A percentile compares a stretch with the other conserved stretches of the same genome.
These are phyloP conservation scores for Fusarium setosum DNA, from an alignment of 2,329 filamentous ascomycete species.

Conservation along the genomic window DNA sequence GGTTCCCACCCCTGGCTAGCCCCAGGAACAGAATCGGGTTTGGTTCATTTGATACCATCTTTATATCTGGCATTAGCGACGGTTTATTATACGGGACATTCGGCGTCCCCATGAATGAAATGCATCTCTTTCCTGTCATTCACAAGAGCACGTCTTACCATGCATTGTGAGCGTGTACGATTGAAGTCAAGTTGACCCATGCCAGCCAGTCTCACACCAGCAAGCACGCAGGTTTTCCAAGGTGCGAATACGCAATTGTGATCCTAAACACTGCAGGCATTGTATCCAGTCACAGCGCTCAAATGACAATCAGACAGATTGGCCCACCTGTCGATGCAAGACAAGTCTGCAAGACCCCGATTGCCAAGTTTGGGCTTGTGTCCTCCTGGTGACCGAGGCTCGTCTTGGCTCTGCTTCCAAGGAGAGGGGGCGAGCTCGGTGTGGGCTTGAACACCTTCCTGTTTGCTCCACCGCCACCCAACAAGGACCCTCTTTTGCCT, in stretches of 20 bases:
- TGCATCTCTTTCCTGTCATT: slow-evolving; percentile 9
- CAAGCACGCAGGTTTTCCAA: not conserved
- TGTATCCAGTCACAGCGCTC: slow-evolving; percentile 17
- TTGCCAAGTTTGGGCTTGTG: slow-evolving; percentile 24
- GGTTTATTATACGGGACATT: slow-evolving; percentile 26
- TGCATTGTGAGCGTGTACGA: not conserved
- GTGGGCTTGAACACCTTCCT: not conserved
- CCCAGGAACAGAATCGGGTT: slow-evolving; percentile 20
- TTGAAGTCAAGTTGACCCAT: not conserved
- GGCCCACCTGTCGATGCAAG: slow-evolving; percentile 13
- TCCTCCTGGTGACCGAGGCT: slow-evolving; percentile 6
- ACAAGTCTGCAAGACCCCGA: slow-evolving; percentile 26
- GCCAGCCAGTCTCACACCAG: not conserved
- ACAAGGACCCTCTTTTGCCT: slow-evolving; percentile 19
- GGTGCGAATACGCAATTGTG: not conserved
- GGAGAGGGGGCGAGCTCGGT: slow-evolving; percentile 9
- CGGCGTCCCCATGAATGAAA: slow-evolving; percentile 38
- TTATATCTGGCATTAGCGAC: slow-evolving; percentile 41
- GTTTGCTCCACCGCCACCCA: slow-evolving; percentile 14
- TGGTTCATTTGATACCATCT: slow-evolving; percentile 29
- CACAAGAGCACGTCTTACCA: not conserved
- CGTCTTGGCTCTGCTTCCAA: not conserved
- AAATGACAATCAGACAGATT: slow-evolving; percentile 25
- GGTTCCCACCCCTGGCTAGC: slow-evolving; percentile 12
- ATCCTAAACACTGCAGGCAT: slow-evolving; percentile 6